Conservation (phyloP, 2,329 filamentous ascomycete genomes). For the Ascochyta clinopodiicola region DNA sequence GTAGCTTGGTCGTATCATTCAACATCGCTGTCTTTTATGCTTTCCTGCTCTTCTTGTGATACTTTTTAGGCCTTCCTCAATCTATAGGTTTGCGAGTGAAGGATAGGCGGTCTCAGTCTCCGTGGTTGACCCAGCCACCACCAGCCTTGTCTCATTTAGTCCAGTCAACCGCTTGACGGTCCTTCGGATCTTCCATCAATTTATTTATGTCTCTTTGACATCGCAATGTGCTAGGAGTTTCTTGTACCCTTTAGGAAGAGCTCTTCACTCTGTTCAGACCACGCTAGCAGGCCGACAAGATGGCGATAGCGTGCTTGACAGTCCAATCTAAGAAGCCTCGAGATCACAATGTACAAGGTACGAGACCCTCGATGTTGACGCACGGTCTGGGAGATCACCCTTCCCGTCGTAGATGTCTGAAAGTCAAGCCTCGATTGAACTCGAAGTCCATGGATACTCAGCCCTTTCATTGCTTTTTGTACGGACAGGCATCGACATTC, state of each 20-base stretch:
- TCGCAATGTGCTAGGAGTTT: constrained; percentile 15
- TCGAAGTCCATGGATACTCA: not conserved
- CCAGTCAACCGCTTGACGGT: constrained; percentile 1
- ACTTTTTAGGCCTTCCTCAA: not conserved
- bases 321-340: no score
- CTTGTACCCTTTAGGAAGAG: constrained; percentile 18
- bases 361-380: no score
- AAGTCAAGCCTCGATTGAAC: not conserved
- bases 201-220: constrained; percentile 2
- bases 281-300: no score
- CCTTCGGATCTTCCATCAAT: not conserved
- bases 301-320: no score
- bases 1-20: not conserved
- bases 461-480: constrained; percentile 3
- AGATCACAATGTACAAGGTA: no score
- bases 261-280: no score
- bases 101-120: constrained; percentile 8
- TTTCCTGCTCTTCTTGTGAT: not conserved
- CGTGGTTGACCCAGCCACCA: not conserved
- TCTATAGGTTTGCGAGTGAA: not conserved
- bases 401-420: not conserved
- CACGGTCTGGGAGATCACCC: not conserved
- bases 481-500: not conserved
- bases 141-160: not conserved
- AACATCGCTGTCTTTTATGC: not conserved